Percentiles rank a stretch among this genome's conserved stretches.
phyloP scores from a whole-genome alignment of 805 yeast genomes.

The Cyberlindnera suaveolens region DNA sequence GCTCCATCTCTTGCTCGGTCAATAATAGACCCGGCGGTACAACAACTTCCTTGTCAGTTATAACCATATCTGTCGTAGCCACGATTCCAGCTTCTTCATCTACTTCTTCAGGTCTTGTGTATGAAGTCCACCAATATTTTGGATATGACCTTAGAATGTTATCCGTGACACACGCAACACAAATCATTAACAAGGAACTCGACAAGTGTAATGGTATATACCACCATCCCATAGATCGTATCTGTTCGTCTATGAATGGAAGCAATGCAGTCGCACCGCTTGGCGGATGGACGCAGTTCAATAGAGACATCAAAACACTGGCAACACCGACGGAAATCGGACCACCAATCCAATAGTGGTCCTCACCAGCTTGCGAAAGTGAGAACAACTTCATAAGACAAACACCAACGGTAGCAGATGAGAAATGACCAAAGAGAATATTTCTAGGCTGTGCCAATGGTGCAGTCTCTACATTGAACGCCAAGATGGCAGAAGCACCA shows the following conservation, averaged over 20 bases:
- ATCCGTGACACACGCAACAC: slow-evolving; percentile 46
- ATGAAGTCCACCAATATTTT: slow-evolving; percentile 48
- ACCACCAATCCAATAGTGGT: slow-evolving; percentile 51
- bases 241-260: slow-evolving; percentile 41
- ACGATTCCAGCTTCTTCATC: neutral
- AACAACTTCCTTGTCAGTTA: neutral
- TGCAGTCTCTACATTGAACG: slow-evolving; percentile 47
- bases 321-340: slow-evolving; percentile 51
- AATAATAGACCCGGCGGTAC: slow-evolving; percentile 4
- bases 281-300: slow-evolving; percentile 63
- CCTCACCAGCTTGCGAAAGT: slow-evolving; percentile 35
- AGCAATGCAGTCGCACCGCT: slow-evolving; percentile 65
- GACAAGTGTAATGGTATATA: slow-evolving; percentile 50
- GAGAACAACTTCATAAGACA: slow-evolving; percentile 48
- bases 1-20: slow-evolving; percentile 1
- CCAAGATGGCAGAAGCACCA: slow-evolving; percentile 58
- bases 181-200: slow-evolving; percentile 39
- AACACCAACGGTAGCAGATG: slow-evolving; percentile 47
- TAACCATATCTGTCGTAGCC: neutral
- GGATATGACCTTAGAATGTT: slow-evolving; percentile 52
- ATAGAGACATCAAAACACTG: slow-evolving; percentile 45
- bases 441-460: slow-evolving; percentile 66
- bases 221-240: slow-evolving; percentile 58
- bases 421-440: slow-evolving; percentile 48
- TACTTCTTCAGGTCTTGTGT: slow-evolving; percentile 3